Base-by-base conservation (phyloP, 441 rosid genomes). In the Jatropha podagrica region DNA sequence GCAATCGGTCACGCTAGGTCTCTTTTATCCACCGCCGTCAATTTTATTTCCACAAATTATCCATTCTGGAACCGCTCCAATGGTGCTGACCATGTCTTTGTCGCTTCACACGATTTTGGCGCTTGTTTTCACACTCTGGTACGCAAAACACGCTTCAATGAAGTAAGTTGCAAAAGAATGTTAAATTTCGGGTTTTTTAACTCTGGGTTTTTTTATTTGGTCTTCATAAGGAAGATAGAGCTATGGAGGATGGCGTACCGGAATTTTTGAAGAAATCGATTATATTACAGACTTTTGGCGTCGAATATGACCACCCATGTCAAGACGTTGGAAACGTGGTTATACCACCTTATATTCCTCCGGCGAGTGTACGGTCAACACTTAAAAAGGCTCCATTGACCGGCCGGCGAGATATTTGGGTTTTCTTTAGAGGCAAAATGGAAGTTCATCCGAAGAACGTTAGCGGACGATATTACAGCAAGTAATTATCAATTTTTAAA, bases 61-160 rank as follows among this genome's bases (percentile, higher is more conserved):
- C 92, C 91, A 9, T 93, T 95, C 56, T 95, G 99, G 99, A 92
- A 93, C 76, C 90, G 96, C 65, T 89, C 87, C 27, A 60, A 23
- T 4, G 99, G 99, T 32, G 84, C 90, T 59, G 97, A 95, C 75
- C 99, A 95, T 61, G 89, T 92, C 80, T 91, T 93, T 66, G 89
- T 87, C 0, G 98, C 98, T 41, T 88, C 98, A 4, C 98, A 93
- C 76, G 99, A 95, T 78, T 93, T 86, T 27, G 99, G 99, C 11
- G 88, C 98, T 12, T 95, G 99, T 74, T 95, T 93, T 76, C 98
- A 93, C 81, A 85, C 99, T 42, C 85, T 93, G 96, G 99, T 92
- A 68, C 4, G 23, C 11, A 3, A 3, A 7, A 4, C 5, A 27
- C 20, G 10, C 3, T 7, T 3, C 14, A 10, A 38, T 2, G 32